Conservation (phyloP, 495 filamentous ascomycete species). For the Astrothelium subdiscretum region DNA sequence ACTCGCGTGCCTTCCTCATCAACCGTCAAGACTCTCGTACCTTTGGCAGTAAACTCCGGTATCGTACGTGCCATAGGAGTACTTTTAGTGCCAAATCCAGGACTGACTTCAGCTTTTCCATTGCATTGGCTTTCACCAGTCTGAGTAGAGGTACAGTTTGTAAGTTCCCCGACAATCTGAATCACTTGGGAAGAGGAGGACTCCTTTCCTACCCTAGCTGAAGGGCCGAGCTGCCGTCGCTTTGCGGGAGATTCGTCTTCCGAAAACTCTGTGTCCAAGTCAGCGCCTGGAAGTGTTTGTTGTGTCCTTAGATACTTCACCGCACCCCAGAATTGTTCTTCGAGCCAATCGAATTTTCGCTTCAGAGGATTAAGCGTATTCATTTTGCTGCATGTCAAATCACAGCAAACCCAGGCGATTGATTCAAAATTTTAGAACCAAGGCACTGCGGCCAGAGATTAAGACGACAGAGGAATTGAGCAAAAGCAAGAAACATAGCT, state of each 20-base stretch:
- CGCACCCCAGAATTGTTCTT: neutral
- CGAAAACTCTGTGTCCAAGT: neutral
- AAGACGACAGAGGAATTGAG: too few relatives aligned
- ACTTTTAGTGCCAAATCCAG: too few relatives aligned
- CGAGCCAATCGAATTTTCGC: neutral
- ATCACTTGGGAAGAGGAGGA: neutral
- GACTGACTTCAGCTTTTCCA: too few relatives aligned
- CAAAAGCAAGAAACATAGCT: too few relatives aligned
- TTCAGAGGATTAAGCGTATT: neutral
- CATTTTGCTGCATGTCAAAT: neutral
- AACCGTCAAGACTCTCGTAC: neutral
- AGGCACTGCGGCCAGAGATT: neutral
- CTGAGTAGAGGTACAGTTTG: neutral
- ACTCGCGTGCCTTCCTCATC: neutral
- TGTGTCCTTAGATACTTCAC: neutral
- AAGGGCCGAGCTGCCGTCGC: too few relatives aligned
- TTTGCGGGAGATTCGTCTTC: neutral
- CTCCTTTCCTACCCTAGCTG: too few relatives aligned
- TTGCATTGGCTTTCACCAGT: too few relatives aligned
- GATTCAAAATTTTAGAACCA: neutral
- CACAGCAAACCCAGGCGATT: neutral
- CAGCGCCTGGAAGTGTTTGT: neutral
- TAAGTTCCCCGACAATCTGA: neutral
- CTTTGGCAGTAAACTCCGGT: neutral
- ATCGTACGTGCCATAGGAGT: neutral